These are phyloP conservation scores for Blastocystis sp. DNA, from an alignment of 352 stramenopile species.

Conservation along the genomic window DNA sequence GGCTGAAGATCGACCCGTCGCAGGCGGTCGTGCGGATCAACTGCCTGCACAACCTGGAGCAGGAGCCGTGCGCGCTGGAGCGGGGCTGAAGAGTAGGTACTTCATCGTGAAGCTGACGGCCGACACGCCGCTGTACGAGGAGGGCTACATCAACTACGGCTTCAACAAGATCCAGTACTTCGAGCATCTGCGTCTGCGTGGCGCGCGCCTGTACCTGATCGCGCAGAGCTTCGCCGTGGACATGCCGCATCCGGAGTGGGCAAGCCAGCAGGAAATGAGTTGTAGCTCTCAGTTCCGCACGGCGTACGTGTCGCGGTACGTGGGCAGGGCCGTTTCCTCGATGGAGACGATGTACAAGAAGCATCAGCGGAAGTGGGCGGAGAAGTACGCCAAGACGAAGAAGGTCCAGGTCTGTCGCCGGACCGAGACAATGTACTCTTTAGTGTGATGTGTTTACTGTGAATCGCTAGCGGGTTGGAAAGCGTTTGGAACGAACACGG, in stretches of 20 bases:
- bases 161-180: constrained; percentile 70
- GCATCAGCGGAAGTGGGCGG: constrained; percentile 12
- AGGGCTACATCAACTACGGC: constrained; percentile 65
- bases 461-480: not conserved
- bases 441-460: constrained; percentile 15
- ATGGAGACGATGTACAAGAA: constrained; percentile 40
- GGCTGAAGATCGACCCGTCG: constrained; percentile 3
- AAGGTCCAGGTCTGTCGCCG: constrained; percentile 45
- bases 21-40: constrained; percentile 1
- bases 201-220: constrained; percentile 30
- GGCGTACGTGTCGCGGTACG: constrained; percentile 26
- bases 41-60: constrained; percentile 34
- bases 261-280: not conserved
- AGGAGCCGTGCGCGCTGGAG: constrained; percentile 5
- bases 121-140: constrained; percentile 47
- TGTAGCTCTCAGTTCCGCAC: constrained; percentile 36
- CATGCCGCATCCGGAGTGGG: constrained; percentile 52
- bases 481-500: not conserved
- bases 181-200: constrained; percentile 49
- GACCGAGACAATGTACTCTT: not conserved
- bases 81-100: constrained; percentile 13
- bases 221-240: constrained; percentile 64
- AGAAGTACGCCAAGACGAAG: constrained; percentile 7
- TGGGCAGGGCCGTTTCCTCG: not conserved
- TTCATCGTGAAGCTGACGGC: constrained; percentile 58